phyloP scores from a whole-genome alignment of 768 basidiomycete genomes.

The Serendipita vermifera region DNA sequence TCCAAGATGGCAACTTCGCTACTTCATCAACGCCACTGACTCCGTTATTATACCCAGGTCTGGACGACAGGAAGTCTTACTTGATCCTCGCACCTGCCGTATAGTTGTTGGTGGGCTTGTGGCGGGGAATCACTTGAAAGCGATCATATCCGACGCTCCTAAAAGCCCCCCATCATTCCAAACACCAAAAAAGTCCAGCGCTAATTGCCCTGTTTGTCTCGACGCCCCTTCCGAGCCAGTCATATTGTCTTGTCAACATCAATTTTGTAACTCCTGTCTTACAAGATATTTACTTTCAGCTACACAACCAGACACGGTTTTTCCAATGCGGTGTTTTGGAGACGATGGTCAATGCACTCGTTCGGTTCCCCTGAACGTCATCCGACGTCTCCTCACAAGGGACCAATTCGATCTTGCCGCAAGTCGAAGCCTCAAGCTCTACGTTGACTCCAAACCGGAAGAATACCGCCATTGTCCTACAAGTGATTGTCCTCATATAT shows the following conservation, averaged over 20 bases:
- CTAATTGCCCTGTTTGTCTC: too few relatives aligned
- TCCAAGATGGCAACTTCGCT: neutral
- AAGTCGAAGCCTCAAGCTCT: neutral
- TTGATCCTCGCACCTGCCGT: neutral
- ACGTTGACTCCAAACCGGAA: neutral
- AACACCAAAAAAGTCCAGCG: too few relatives aligned
- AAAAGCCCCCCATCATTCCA: too few relatives aligned
- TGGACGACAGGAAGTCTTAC: constrained; percentile 3
- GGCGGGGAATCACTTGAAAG: too few relatives aligned
- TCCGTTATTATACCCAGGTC: neutral
- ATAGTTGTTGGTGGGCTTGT: too few relatives aligned
- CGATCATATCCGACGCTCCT: too few relatives aligned
- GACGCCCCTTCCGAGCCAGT: too few relatives aligned
- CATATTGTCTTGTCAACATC: neutral
- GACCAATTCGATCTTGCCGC: neutral
- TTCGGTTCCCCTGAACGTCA: neutral
- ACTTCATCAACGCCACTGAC: neutral
- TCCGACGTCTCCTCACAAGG: neutral
- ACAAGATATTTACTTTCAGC: neutral
- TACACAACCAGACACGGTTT: neutral
- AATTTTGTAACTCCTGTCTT: neutral
- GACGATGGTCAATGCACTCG: neutral
- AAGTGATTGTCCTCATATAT: neutral
- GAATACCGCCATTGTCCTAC: neutral
- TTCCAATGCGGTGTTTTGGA: neutral